Conservation (phyloP, 2,329 filamentous ascomycete species). For the Diaporthe capsici region DNA sequence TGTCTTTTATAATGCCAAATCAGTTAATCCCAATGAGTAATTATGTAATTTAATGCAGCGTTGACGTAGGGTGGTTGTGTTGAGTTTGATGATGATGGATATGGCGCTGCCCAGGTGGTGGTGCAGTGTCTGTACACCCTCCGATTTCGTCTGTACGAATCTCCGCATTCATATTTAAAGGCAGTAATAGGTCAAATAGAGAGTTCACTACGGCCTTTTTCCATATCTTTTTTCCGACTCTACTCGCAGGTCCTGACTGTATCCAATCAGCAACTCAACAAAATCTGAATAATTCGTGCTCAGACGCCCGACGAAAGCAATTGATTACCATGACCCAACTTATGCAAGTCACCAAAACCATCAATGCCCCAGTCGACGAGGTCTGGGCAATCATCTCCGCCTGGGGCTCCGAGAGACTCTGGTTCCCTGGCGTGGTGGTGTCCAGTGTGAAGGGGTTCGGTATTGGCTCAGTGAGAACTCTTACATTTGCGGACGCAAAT, state of each 20-base stretch:
- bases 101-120: no score
- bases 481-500: background rate
- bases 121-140: no score
- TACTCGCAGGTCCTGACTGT: background rate
- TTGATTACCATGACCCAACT: background rate
- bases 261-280: background rate
- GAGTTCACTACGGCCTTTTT: background rate
- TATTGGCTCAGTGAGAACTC: background rate
- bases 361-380: background rate
- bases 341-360: background rate
- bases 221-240: background rate
- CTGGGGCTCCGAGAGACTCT: background rate
- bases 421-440: background rate
- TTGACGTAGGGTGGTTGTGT: no score
- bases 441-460: background rate
- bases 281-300: background rate
- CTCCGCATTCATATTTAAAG: background rate
- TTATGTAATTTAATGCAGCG: no score
- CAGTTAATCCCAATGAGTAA: no score
- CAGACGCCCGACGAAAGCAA: background rate
- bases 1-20: no score
- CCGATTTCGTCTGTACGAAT: no score
- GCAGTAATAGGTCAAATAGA: background rate
- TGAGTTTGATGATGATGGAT: no score
- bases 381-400: background rate